Evolutionary conservation across 257 asterid species (phyloP).

Genomic region (Euphrasia confusa): DNA sequence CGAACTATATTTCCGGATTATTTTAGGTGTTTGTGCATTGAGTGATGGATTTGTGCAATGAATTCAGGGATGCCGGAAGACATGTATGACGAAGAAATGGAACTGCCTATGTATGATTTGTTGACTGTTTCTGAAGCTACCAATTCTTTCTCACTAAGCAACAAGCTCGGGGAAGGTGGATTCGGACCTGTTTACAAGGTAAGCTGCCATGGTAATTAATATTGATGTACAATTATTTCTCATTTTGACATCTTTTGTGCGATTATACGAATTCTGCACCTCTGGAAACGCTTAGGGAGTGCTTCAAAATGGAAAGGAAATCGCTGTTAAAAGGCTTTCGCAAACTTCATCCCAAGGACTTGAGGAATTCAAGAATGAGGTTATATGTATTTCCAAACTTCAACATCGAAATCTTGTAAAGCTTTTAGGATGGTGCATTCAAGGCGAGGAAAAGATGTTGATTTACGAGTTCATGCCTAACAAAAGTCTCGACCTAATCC

Average conservation of each 20-base stretch:
- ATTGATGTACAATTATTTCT: neutral
- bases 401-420: conserved; percentile 16
- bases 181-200: conserved; percentile 23
- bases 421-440: conserved; percentile 5
- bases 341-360: conserved; percentile 34
- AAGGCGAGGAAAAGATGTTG: conserved; percentile 1
- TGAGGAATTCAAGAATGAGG: conserved; percentile 40
- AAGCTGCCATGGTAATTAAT: neutral
- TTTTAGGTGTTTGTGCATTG: conserved; percentile 2
- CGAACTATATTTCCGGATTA: conserved; percentile 16
- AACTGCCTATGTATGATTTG: conserved; percentile 14
- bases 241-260: conserved; percentile 25
- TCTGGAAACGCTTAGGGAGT: conserved; percentile 18
- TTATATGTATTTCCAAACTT: conserved; percentile 33
- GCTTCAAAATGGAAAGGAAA: conserved; percentile 24
- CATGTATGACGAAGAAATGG: neutral
- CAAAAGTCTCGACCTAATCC: conserved; percentile 1
- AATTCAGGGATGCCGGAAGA: conserved; percentile 10
- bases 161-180: conserved; percentile 26
- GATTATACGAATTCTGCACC: neutral
- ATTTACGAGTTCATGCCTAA: conserved; percentile 5
- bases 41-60: conserved; percentile 27
- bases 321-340: conserved; percentile 41
- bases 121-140: conserved; percentile 14
- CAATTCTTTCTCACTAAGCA: neutral